Evolutionary conservation across 495 filamentous ascomycete species (phyloP), one percentile per base, ranked within the genome.

Genomic region (Pseudomonodictys pantanalensis): DNA sequence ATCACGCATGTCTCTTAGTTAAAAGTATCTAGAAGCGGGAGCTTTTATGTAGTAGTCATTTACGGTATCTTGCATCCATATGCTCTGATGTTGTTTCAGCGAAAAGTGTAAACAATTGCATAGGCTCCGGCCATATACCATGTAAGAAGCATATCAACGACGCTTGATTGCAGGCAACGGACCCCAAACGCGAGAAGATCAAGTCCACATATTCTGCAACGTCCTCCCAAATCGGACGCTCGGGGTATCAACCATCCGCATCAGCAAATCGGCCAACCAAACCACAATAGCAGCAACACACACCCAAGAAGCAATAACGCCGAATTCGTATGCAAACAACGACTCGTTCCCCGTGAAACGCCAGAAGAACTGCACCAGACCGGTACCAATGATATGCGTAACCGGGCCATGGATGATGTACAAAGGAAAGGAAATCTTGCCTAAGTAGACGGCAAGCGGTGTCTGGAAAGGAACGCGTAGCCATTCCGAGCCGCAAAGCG

Each of bases 191-290:
- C 38, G 20, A 8, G 20, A 41, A n/a, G 15, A 41, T 5, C 38
- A 15, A n/a, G 58, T 55, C 58, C 61, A 65, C 51, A 20, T 71
- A 6, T 60, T 71, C 68, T 85, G 81, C 11, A 85, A 50, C 71
- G 73, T 81, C 51, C 78, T 75, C 15, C 81, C 79, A 52, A 86
- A 73, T 46, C 71, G 76, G 3, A 85, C 81, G 42, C 82, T 78
- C 10, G 77, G 80, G n/a, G 75, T 73, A 60, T 86, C 84, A 8
- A 86, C 78, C 2, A 68, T 71, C 1, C 81, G 71, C 79, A 80
- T 84, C 60, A 84, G 84, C 3, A 86, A 41, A 68, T 86, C 82
- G 2, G 78, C 82, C 1, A 73, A 69, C 79, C 81, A 85, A 8
- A 86, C 72, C 1, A 78, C 73, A n/a, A 83, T 46, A 2, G 78